phyloP scores from a whole-genome alignment of 352 stramenopile species.

The Paralagenidium karlingii region DNA sequence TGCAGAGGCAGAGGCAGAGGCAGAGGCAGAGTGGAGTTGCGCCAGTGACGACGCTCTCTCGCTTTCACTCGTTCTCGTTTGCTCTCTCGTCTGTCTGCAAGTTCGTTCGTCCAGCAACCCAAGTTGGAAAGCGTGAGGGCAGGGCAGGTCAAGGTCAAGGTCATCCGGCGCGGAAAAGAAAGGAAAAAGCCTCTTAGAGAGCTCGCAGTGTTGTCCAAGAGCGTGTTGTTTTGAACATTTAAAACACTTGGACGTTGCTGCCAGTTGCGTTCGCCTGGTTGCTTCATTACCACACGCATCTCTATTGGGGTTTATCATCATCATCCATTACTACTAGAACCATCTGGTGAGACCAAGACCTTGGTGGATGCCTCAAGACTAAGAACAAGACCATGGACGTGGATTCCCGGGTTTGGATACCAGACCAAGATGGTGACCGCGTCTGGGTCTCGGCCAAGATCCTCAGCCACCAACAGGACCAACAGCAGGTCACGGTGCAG shows the following conservation, averaged over 20 bases:
- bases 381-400: conserved; percentile 56
- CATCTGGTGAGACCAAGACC: background rate
- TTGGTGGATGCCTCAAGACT: background rate
- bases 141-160: too few species aligned
- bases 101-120: too few species aligned
- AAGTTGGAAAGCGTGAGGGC: too few species aligned
- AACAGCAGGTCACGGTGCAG: background rate
- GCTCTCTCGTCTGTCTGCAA: too few species aligned
- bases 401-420: conserved; percentile 54
- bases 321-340: background rate
- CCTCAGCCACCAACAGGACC: conserved; percentile 1
- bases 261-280: background rate
- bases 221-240: background rate
- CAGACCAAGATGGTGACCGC: conserved; percentile 18
- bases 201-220: background rate
- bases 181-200: too few species aligned
- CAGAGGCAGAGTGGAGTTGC: too few species aligned
- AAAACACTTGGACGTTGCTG: background rate
- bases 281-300: background rate
- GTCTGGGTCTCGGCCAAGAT: conserved; percentile 50
- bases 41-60: too few species aligned
- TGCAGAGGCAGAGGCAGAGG: too few species aligned
- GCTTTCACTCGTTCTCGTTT: too few species aligned
- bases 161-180: too few species aligned
- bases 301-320: too few species aligned